Percentiles rank a stretch among this genome's conserved stretches.
These are phyloP conservation scores for Globisporangium heterothallicum DNA, from an alignment of 352 stramenopile species.

Conservation along the genomic window DNA sequence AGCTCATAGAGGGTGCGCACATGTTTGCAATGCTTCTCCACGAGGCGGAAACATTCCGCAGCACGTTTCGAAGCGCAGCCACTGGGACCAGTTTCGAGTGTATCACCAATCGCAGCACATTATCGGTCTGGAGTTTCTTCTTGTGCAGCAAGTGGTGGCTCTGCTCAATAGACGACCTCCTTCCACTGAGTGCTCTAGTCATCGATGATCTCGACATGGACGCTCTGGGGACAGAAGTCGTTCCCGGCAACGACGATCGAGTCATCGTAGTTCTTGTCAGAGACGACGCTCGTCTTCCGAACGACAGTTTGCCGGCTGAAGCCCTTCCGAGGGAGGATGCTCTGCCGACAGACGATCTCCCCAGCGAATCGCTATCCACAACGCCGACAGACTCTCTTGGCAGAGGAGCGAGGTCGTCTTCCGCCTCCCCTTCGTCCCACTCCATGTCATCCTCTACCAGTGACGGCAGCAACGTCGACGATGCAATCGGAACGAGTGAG, in stretches of 20 bases:
- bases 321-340: background rate
- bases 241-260: background rate
- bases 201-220: background rate
- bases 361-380: background rate
- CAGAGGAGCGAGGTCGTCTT: constrained; percentile 15
- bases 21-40: constrained; percentile 38
- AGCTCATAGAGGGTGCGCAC: constrained; percentile 18
- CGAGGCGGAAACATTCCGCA: constrained; percentile 37
- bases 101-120: constrained; percentile 39
- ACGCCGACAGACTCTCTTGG: background rate
- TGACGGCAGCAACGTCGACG: constrained; percentile 15
- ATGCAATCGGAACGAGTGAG: constrained; percentile 38
- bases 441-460: constrained; percentile 39
- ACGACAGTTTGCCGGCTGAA: background rate
- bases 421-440: constrained; percentile 47
- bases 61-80: constrained; percentile 21
- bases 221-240: too few relatives aligned
- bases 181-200: background rate
- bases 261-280: background rate
- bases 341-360: background rate
- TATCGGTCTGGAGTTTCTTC: constrained; percentile 25
- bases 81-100: constrained; percentile 33
- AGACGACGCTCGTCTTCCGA: constrained; percentile 2
- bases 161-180: constrained; percentile 2
- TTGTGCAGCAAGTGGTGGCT: background rate